phyloP scores from a whole-genome alignment of 164 flowering plant species.

The Vitis amurensis region DNA sequence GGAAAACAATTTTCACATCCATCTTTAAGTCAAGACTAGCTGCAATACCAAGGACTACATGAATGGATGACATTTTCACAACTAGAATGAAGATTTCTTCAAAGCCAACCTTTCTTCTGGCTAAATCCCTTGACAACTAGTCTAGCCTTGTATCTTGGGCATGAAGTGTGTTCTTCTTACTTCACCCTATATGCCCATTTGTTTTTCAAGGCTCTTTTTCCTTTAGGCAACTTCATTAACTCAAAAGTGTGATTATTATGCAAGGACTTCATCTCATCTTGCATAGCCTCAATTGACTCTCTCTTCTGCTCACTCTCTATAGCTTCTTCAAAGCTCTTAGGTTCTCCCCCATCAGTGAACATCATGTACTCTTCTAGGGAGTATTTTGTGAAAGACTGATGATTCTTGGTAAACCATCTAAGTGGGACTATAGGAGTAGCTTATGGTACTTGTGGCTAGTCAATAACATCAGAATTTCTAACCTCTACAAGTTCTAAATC shows the following conservation, averaged over 20 bases:
- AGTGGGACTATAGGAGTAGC: too few species aligned
- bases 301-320: neutral
- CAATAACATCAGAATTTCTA: too few species aligned
- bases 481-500: too few species aligned
- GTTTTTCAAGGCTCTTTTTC: slow-evolving; percentile 15
- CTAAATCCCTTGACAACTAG: slow-evolving; percentile 16
- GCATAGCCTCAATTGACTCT: slow-evolving; percentile 20
- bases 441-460: too few species aligned
- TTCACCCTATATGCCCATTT: slow-evolving; percentile 21
- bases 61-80: too few species aligned
- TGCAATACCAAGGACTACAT: too few species aligned
- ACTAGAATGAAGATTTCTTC: too few species aligned
- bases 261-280: neutral
- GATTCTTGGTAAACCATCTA: neutral
- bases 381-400: neutral
- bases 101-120: neutral
- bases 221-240: slow-evolving; percentile 16
- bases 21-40: too few species aligned
- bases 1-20: too few species aligned
- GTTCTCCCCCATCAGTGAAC: slow-evolving; percentile 18
- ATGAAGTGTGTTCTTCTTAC: slow-evolving; percentile 3
- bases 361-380: slow-evolving; percentile 6
- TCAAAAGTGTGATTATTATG: slow-evolving; percentile 27
- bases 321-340: slow-evolving; percentile 10
- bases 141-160: slow-evolving; percentile 16